Evolutionary conservation across 495 filamentous ascomycete genomes (phyloP), one percentile per base, ranked within the genome.

Genomic region (Podospora appendiculata): DNA sequence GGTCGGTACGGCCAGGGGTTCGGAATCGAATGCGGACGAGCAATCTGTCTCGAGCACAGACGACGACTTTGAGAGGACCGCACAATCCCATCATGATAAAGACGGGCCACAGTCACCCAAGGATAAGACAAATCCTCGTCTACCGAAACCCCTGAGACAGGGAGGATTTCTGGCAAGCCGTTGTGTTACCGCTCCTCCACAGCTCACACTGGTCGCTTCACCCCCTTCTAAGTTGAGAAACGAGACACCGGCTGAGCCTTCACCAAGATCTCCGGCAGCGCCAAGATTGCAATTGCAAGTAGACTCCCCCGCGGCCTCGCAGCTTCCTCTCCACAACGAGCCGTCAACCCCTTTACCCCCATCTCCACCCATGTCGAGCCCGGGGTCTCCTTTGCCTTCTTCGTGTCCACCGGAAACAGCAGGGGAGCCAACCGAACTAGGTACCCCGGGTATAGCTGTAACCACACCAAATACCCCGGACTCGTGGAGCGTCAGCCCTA

Each of bases 281-380:
- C 53, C 25, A 2, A 25, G 25, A 25, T 25, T 25, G 25, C 25
- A 25, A 25, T 25, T 25, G 25, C 25, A 25, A 25, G 25, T 25
- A 25, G 25, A 63, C 38, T 67, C 71, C 32, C 58, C 64, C 42
- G 48, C 58, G 43, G 63, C 59, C 48, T 71, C 70, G 7, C 57
- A 55, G 49, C 63, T 70, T 41, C 68, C 70, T 9, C 70, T 84
- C 41, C 83, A 82, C 44, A 85, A 78, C 52, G 70, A 74, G 10
- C 67, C 72, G 32, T 88, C 86, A n/a, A 69, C 71, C 12, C 68
- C 77, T 25, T 60, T 75, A 16, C 64, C 74, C 47, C 70, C 75
- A 13, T 79, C 80, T 16, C 73, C 77, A 38, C 65, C 76, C 11
- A 61, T 69, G 38, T 70, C 73, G 6, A 62, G 64, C 7, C 67